phyloP scores from a whole-genome alignment of 2,329 filamentous ascomycete species.

The Diplodia corticola region DNA sequence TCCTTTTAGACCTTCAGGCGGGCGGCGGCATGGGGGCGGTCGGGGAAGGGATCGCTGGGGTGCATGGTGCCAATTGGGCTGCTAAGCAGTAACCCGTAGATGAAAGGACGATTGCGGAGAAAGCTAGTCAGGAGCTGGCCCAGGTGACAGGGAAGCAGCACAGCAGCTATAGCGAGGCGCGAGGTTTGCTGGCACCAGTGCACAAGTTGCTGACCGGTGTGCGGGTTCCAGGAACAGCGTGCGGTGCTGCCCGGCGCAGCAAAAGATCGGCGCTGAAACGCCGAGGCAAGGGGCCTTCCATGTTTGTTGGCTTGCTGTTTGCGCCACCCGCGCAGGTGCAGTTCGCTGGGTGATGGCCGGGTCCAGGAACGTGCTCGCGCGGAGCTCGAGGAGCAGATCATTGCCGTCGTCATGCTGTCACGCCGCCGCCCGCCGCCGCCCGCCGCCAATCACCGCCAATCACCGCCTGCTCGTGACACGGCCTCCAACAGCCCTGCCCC shows the following conservation, averaged over 20 bases:
- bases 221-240: not conserved
- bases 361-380: constrained; percentile 17
- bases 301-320: not conserved
- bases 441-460: not conserved
- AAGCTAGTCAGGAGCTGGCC: not conserved
- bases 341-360: constrained; percentile 12
- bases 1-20: not conserved
- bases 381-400: constrained; percentile 3
- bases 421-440: no score
- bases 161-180: not conserved
- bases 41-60: constrained; percentile 1
- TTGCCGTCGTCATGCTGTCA: constrained; percentile 7
- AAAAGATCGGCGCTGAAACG: constrained; percentile 9
- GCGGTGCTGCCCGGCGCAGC: not conserved
- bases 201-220: constrained; percentile 11
- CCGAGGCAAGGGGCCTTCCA: constrained; percentile 17
- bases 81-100: no score
- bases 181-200: constrained; percentile 16
- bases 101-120: constrained; percentile 4
- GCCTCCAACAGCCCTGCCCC: not conserved
- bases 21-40: not conserved
- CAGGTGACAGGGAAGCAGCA: not conserved
- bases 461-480: constrained; percentile 7
- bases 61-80: not conserved
- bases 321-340: not conserved